Conservation (phyloP, 169 alveolate genomes). For the Besnoitia besnoiti region DNA sequence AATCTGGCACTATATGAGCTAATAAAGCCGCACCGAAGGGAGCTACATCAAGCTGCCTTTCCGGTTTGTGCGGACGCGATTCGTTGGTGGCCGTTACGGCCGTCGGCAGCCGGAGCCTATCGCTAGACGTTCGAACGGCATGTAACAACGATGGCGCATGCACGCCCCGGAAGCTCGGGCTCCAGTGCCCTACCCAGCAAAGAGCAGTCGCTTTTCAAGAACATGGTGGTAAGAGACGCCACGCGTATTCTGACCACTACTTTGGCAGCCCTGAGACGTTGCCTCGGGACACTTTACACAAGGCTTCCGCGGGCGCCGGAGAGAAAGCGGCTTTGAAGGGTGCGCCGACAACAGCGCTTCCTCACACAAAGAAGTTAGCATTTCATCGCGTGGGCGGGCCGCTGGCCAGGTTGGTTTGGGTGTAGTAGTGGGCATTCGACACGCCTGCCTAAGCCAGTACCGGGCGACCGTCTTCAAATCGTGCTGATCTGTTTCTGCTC, state of each 20-base stretch:
- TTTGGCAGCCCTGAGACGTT: too few relatives aligned
- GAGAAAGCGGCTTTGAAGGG: too few relatives aligned
- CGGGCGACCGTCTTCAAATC: not conserved
- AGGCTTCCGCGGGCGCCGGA: too few relatives aligned
- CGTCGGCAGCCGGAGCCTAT: not conserved
- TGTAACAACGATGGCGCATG: constrained; percentile 17
- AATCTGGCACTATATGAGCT: not conserved
- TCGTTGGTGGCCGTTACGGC: not conserved
- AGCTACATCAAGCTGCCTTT: not conserved
- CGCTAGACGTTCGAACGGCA: not conserved
- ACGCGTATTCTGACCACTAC: too few relatives aligned
- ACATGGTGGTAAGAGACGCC: constrained; percentile 36
- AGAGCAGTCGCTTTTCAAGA: constrained; percentile 55
- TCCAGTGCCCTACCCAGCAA: constrained; percentile 54
- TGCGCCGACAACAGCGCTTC: too few relatives aligned
- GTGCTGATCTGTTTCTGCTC: not conserved
- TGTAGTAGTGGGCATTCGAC: not conserved
- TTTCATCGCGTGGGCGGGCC: too few relatives aligned
- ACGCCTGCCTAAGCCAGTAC: not conserved
- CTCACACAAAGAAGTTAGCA: too few relatives aligned
- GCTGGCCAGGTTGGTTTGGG: too few relatives aligned
- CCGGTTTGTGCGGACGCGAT: not conserved
- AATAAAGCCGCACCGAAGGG: not conserved
- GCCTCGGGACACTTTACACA: too few relatives aligned
- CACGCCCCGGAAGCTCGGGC: constrained; percentile 18